Evolutionary conservation across 352 stramenopile species (phyloP).

Genomic region (Globisporangium uncinulatum): DNA sequence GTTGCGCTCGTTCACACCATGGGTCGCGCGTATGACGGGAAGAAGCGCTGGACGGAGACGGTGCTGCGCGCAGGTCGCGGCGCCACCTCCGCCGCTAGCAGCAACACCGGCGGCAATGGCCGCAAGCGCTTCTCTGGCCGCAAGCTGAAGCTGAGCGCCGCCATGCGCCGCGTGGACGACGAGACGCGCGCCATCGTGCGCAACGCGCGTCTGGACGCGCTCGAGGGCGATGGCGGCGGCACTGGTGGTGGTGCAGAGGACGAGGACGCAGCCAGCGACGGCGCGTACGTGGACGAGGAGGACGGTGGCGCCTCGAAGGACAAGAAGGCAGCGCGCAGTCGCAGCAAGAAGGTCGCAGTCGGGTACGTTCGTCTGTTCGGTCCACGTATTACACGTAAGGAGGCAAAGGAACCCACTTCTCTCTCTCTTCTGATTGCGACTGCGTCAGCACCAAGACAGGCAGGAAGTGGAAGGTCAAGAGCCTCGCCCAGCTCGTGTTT

Average conservation of each 20-base stretch:
- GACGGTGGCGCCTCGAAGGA: constrained; percentile 12
- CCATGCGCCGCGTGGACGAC: constrained; percentile 79
- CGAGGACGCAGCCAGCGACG: constrained; percentile 43
- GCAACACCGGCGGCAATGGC: constrained; percentile 10
- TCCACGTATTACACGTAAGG: no score
- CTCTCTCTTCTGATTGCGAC: neutral
- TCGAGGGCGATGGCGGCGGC: constrained; percentile 83
- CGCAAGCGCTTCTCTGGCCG: constrained; percentile 65
- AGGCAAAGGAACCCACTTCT: neutral
- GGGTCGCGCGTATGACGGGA: constrained; percentile 76
- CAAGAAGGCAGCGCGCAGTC: constrained; percentile 38
- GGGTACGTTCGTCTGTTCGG: neutral
- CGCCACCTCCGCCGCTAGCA: constrained; percentile 1
- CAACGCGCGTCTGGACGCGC: constrained; percentile 79
- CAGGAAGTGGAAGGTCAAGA: constrained; percentile 82
- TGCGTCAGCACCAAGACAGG: constrained; percentile 13
- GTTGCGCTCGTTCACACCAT: constrained; percentile 18
- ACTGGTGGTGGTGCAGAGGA: constrained; percentile 59
- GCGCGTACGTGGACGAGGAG: constrained; percentile 77
- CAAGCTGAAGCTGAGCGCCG: constrained; percentile 71
- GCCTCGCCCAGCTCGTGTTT: constrained; percentile 82
- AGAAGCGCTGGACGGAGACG: constrained; percentile 83
- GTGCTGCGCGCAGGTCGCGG: constrained; percentile 43
- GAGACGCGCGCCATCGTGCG: constrained; percentile 78
- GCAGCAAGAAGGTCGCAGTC: constrained; percentile 5